Base-by-base conservation (phyloP, 345 rosid genomes). In the Dimocarpus longan region DNA sequence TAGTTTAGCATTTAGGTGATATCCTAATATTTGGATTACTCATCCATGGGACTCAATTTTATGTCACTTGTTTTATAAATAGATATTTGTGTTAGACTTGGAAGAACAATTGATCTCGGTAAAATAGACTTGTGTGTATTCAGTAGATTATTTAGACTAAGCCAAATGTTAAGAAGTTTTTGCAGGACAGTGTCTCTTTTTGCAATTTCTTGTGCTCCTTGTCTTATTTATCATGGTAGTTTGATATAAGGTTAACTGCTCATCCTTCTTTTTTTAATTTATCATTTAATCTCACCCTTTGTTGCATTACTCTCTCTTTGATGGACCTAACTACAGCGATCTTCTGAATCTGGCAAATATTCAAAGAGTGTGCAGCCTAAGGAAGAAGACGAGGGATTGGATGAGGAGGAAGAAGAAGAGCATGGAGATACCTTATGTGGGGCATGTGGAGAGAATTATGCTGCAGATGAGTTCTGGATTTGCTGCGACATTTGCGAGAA, bases 391-490 rank as follows among this genome's bases (percentile, higher is more conserved):
- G 90, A 88, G 28, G 94, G 74, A 70, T 43, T 68, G 42, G 86
- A 85, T 1, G 90, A 80, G 80, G 95, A 84, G 28, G 88, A 80
- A 11, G 88, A 84, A 1, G 97, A 90, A 2, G 93, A 90, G 84
- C 90, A 89, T 1, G 93, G 93, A 19, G 93, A 92, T 18, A 88
- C 98, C 37, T 70, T 91, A 54, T 92, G 97, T 39, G 95, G 98
- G 62, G 97, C 94, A 15, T 93, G 98, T 56, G 97, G 93, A 60
- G 91, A 91, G 81, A 88, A 92, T 82, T 92, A 93, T 75, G 93
- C 82, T 11, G 40, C 90, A 8, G 95, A 92, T 76, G 97, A 93
- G 78, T 93, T 92, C 82, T 93, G 98, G 97, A 93, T 93, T 73
- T 87, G 91, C 68, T 93, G 98, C 5, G 98, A 93, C 80, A 73